phyloP scores from a whole-genome alignment of 1,284 basidiomycete genomes.

The Sporisorium graminicola region DNA sequence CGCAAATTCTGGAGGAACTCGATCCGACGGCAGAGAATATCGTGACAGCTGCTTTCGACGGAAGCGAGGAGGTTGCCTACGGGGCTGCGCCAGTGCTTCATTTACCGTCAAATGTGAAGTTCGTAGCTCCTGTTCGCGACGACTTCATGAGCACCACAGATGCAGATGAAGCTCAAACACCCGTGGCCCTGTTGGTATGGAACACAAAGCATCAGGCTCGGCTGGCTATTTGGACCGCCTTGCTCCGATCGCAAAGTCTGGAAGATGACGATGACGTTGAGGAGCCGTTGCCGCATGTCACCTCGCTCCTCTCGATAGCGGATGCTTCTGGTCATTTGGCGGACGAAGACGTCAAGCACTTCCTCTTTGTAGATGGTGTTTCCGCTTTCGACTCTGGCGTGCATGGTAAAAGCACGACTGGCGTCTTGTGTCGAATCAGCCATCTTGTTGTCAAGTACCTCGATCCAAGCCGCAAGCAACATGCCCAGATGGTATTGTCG shows the following conservation, averaged over 20 bases:
- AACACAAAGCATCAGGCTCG: constrained; percentile 10
- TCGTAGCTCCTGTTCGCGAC: constrained; percentile 3
- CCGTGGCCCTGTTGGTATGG: constrained; percentile 15
- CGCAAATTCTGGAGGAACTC: constrained; percentile 41
- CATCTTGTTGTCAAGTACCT: constrained; percentile 20
- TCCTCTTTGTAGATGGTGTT: constrained; percentile 24
- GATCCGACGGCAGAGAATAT: constrained; percentile 35
- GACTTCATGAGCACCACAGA: constrained; percentile 22
- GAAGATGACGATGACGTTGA: background rate
- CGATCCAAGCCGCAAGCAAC: constrained; percentile 22
- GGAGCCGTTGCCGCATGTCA: background rate
- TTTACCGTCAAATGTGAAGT: background rate
- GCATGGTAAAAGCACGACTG: background rate
- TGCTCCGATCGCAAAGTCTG: constrained; percentile 11
- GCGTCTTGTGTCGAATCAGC: constrained; percentile 15
- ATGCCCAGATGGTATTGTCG: constrained; percentile 14
- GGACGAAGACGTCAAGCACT: constrained; percentile 18
- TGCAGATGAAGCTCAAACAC: constrained; percentile 1
- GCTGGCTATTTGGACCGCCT: constrained; percentile 28
- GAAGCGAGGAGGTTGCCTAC: background rate
- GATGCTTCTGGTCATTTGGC: constrained; percentile 17
- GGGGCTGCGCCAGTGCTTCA: constrained; percentile 36
- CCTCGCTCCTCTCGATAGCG: constrained; percentile 19
- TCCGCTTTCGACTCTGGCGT: background rate
- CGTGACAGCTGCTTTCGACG: constrained; percentile 3